Conservation (phyloP, 208 protist species). For the Leishmania major region DNA sequence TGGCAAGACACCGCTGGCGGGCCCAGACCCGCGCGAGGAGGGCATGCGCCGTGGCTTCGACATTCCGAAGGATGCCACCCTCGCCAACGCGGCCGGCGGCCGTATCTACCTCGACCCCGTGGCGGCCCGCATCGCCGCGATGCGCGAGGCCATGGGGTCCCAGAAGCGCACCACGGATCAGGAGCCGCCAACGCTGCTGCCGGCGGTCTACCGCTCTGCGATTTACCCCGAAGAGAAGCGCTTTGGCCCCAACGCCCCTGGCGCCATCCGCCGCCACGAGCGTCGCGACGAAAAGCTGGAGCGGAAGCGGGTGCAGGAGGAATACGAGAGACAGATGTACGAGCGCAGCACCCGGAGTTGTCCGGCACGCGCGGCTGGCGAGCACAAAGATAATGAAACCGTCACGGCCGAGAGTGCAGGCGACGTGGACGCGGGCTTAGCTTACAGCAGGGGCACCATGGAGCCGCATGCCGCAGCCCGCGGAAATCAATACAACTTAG, state of each 20-base stretch:
- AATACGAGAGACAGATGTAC: conserved; percentile 32
- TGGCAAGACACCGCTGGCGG: conserved; percentile 45
- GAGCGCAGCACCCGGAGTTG: conserved; percentile 13
- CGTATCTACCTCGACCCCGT: conserved; percentile 32
- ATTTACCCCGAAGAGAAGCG: conserved; percentile 59
- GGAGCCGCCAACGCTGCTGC: conserved; percentile 47
- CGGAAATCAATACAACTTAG: conserved; percentile 29
- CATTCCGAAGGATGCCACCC: conserved; percentile 34
- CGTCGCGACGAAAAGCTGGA: conserved; percentile 80
- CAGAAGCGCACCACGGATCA: conserved; percentile 17
- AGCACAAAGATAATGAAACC: conserved; percentile 12
- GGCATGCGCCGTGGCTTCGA: conserved; percentile 54
- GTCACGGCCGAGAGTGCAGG: conserved; percentile 13
- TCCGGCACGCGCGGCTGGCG: conserved; percentile 14
- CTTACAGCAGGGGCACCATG: conserved; percentile 16
- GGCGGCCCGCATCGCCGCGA: conserved; percentile 31
- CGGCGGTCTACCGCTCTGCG: conserved; percentile 75
- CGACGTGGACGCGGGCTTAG: conserved; percentile 11
- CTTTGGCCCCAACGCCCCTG: conserved; percentile 80
- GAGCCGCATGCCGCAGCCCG: conserved; percentile 16
- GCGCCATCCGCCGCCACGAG: conserved; percentile 79
- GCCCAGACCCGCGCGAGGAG: conserved; percentile 63
- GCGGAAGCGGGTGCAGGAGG: conserved; percentile 53
- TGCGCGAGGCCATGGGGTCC: conserved; percentile 17
- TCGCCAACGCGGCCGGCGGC: conserved; percentile 19